Evolutionary conservation across 768 basidiomycete species (phyloP).

Genomic region (Solioccasus polychromus): DNA sequence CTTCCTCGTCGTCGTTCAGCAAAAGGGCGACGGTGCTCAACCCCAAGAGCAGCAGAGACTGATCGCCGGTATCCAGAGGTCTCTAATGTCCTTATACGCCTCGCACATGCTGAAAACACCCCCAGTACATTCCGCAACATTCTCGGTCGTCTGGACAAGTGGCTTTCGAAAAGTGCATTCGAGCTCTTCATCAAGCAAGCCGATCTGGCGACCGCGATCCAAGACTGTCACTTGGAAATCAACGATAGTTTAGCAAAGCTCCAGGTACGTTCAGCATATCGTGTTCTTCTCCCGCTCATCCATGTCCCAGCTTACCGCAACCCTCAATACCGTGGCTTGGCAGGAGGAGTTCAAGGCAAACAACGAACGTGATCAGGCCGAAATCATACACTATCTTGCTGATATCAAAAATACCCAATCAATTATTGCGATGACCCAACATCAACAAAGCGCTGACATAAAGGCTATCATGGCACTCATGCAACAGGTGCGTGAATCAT

Average conservation of each 20-base stretch:
- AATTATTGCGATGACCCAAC: slow-evolving; percentile 32
- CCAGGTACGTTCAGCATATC: slow-evolving; percentile 33
- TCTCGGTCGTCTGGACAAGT: slow-evolving; percentile 39
- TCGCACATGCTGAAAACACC: not conserved
- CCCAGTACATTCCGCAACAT: slow-evolving; percentile 35
- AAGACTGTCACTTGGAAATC: slow-evolving; percentile 43
- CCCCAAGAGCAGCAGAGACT: slow-evolving; percentile 32
- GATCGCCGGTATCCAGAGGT: slow-evolving; percentile 34
- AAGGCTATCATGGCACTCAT: slow-evolving; percentile 46
- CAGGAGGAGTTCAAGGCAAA: slow-evolving; percentile 42
- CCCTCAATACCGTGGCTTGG: slow-evolving; percentile 47
- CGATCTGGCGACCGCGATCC: slow-evolving; percentile 43
- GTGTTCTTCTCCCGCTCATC: slow-evolving; percentile 7
- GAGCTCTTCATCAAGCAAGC: slow-evolving; percentile 46
- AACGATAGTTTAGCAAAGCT: slow-evolving; percentile 46
- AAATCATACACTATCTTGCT: slow-evolving; percentile 42
- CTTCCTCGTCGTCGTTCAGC: slow-evolving; percentile 39
- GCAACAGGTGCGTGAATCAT: slow-evolving; percentile 39
- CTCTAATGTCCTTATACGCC: not conserved
- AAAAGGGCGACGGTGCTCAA: slow-evolving; percentile 29
- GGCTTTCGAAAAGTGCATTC: slow-evolving; percentile 39
- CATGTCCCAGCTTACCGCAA: slow-evolving; percentile 36
- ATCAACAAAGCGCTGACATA: slow-evolving; percentile 36
- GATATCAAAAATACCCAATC: slow-evolving; percentile 42
- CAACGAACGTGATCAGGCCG: slow-evolving; percentile 39